Base-by-base conservation (phyloP, 2,329 filamentous ascomycete genomes). In the Alternaria hordeiaustralica region DNA sequence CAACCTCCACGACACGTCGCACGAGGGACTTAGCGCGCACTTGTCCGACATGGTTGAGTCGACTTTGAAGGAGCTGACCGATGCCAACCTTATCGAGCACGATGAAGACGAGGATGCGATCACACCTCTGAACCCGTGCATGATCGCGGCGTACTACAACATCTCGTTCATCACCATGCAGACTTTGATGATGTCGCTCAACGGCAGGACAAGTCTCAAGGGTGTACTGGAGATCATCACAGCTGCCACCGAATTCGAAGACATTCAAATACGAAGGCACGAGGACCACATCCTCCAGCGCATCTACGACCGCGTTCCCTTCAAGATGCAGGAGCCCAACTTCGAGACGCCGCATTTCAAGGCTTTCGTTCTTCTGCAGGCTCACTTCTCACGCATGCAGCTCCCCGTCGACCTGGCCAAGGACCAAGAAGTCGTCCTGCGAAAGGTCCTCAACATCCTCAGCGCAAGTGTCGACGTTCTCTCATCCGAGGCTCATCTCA, bases 81-180 rank as follows among this genome's bases (percentile, higher is more conserved):
- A 98, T 73, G 94, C 94, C 36, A 97, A 96, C 85, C 95, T 99
- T 68, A 94, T 99, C 70, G 94, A 98, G 72, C 88, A 97, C 53
- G 95, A 98, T 69, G 94, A 97, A 76, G 95, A 85, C 5, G 84
- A 98, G 76, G 95, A 97, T 73, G 90, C 90, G 1, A 90, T 98
- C 47, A 88, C 92, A 18, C 94, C 96, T 13, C 88, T 97, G 73
- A 98, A 99, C 79, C 92, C 95, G 3, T 96, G 96, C 70, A 97
- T 97, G 92, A 98, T 99, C 76, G 94, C 93, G 10, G 94, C 96
- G 2, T 98, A 99, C 85, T 99, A 99, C 87, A 98, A 97, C 81
- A 97, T 99, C 76, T 97, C 95, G 6, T 98, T 97, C 83, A 92
- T 97, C 79, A 99, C 96, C 3, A 99, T 99, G 94, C 95, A 99